phyloP scores from a whole-genome alignment of 176 grass and related monocot genomes.

The Oryza officinalis region DNA sequence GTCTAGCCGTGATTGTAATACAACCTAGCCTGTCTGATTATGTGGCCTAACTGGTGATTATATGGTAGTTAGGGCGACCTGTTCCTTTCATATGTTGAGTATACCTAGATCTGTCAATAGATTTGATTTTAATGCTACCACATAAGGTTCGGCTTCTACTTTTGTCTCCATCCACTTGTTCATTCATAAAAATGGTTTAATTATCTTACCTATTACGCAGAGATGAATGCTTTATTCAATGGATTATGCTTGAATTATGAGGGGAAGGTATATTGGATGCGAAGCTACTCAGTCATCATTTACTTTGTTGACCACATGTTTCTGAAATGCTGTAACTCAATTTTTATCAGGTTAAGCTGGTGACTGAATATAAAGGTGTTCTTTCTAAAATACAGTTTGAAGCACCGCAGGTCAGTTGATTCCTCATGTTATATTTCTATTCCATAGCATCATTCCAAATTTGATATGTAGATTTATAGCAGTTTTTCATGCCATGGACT shows the following conservation, averaged over 20 bases:
- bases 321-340: conserved; percentile 29
- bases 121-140: conserved; percentile 10
- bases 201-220: conserved; percentile 47
- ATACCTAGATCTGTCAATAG: background rate
- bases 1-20: background rate
- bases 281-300: background rate
- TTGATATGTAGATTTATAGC: background rate
- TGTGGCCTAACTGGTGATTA: background rate
- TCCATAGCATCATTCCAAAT: conserved; percentile 15
- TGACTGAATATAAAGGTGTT: conserved; percentile 67
- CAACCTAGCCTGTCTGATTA: background rate
- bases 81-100: background rate
- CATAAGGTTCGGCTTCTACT: background rate
- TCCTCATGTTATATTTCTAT: conserved; percentile 21
- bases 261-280: conserved; percentile 70
- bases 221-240: conserved; percentile 90
- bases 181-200: conserved; percentile 19
- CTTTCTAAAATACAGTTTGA: conserved; percentile 83
- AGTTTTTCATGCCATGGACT: background rate
- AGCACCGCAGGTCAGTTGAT: conserved; percentile 59
- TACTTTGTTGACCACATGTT: conserved; percentile 19
- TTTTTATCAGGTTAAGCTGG: conserved; percentile 60
- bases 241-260: conserved; percentile 65
- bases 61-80: background rate
- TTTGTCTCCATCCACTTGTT: conserved; percentile 27